Evolutionary conservation across 371 early-diverging fungal species (phyloP), one percentile per base, ranked within the genome.

Genomic region (Rhizopus delemar): DNA sequence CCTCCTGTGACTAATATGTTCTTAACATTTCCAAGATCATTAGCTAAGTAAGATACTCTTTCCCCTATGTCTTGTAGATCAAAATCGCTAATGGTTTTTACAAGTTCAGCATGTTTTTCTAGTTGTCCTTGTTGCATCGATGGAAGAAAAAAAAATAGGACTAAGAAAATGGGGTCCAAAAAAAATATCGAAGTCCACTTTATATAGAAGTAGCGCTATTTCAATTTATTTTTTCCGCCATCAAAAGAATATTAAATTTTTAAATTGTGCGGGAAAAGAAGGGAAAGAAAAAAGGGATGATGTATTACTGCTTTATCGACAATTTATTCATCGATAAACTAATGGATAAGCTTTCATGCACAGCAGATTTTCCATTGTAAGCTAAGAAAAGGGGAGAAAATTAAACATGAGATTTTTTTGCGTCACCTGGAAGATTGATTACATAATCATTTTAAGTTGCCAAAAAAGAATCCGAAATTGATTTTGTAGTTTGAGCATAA

Each of bases 1-100:
- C 91, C 93, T 46, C 94, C 94, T 0, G 94, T 94, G n/a, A 93
- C 69, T 29, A 93, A 76, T 33, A 93, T 85, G 38, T 78, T 81
- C 57, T 77, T 84, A 35, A 77, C 53, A 45, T 68, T 62, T 9
- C 56, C 54, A 13, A 80, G 63, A 38, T 71, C 76, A 16, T 65
- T 16, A 7, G 70, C 62, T n/a, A 71, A 48, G 11, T 63, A 68
- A 33, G 59, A 63, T 22, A 77, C 46, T 34, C 79, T 66, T 34
- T 60, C 38, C 9, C 83, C 83, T 59, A 82, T 80, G 48, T 82
- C 83, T 28, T 58, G 64, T 45, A 70, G 65, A 53, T 80, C 80
- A 51, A 77, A 78, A 12, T 69, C 63, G 1, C 66, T 31, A 29
- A 82, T 55, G 12, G 67, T 60, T 33, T 71, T 69, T 5, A 60